Conservation (phyloP, 164 flowering plant genomes). For the grape (Vitis vinifera) region ASM3070453v1 NC_081823.1:3458001-3458500, state of each 20-base stretch:
- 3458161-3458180: background rate
- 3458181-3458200: background rate
- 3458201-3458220: background rate
- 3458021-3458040: background rate
- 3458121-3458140: background rate
- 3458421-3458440: background rate
- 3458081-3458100: slow-evolving; percentile 1
- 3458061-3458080: too few species aligned
- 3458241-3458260: background rate
- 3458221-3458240: background rate
- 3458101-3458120: slow-evolving; percentile 5
- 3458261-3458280: background rate
- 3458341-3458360: too few species aligned
- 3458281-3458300: too few species aligned
- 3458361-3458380: too few species aligned
- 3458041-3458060: background rate
- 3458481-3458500: slow-evolving; percentile 6
- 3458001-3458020: slow-evolving; percentile 7
- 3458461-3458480: too few species aligned
- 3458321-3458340: too few species aligned
- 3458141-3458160: background rate
- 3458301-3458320: too few species aligned
- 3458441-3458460: background rate
- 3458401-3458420: background rate
- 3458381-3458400: too few species aligned